Base-by-base conservation (phyloP, 495 filamentous ascomycete species). In the Podospora pseudocomata region DNA sequence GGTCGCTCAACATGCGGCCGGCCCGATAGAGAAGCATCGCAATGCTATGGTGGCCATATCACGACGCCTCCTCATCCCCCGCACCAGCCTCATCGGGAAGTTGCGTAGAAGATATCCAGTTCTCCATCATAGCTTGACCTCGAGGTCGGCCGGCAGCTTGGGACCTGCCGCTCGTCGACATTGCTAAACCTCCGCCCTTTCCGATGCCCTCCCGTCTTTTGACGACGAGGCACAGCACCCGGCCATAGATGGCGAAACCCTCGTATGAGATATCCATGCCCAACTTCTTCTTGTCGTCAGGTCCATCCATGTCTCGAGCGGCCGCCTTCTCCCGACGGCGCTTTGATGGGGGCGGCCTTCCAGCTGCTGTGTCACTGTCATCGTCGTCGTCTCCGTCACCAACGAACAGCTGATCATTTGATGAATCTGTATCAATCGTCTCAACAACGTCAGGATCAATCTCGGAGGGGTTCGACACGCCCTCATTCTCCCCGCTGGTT, bases 241-340 rank as follows among this genome's bases (percentile, higher is more conserved):
- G 90, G 7, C 94, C 92, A 79, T 95, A 94, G 77, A 99, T 97
- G 73, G 88, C 89, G 78, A 97, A 99, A 39, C 95, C 94, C 72
- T 98, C 93, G 77, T 97, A 98, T 26, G 89, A 88, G 28, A 93
- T 97, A 65, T 87, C 86, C 77, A 97, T 84, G 2, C 83, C 85
- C 70, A 96, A 77, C 78, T 97, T 97, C 83, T 98, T 97, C 78
- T 93, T 92, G 73, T 97, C 91, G 65, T 96, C 92, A 5, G 67
- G 67, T n/a, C 73, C 78, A 23, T 78, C 82, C 26, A 65, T 73
- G 58, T 74, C 73, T 5, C 59, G 68, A 11, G 68, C 73, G 55
- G 74, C 75, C 20, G 67, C 71, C 18, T 75, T 76, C 13, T 76
- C 80, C 72, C 75, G 86, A 66, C 75, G 80, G 53, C 86, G 82